phyloP scores from a whole-genome alignment of 208 protist species.

The Strigomonas oncopelti region DNA sequence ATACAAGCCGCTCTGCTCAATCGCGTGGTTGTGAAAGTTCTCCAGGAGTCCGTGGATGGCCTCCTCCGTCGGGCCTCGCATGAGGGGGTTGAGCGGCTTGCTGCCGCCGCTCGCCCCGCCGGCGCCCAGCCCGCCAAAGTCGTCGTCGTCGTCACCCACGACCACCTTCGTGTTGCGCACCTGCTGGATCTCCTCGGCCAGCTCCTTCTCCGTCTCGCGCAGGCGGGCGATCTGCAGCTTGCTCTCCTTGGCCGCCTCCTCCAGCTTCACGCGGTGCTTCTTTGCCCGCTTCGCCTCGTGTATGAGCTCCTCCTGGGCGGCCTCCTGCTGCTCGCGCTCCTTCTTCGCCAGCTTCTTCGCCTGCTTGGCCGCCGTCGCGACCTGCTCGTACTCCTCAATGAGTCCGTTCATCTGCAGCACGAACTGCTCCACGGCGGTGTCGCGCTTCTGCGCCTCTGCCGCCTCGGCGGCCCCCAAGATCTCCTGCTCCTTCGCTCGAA shows the following conservation, averaged over 20 bases:
- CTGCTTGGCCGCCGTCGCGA: constrained; percentile 49
- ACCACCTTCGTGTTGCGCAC: not conserved
- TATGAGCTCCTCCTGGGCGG: constrained; percentile 42
- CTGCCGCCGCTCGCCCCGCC: constrained; percentile 17
- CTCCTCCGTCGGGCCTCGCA: constrained; percentile 29
- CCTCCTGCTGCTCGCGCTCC: constrained; percentile 48
- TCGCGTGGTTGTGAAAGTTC: constrained; percentile 56
- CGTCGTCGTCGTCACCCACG: constrained; percentile 9
- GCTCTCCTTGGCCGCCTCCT: constrained; percentile 42
- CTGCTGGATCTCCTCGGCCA: constrained; percentile 23
- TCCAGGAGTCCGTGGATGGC: constrained; percentile 51
- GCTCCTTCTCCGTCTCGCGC: constrained; percentile 18
- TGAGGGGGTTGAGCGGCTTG: not conserved
- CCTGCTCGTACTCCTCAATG: constrained; percentile 80
- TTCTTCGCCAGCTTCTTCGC: constrained; percentile 77
- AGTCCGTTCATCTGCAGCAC: constrained; percentile 73
- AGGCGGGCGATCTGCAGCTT: constrained; percentile 25
- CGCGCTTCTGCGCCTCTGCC: constrained; percentile 30
- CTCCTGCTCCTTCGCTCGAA: constrained; percentile 48
- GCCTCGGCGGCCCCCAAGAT: constrained; percentile 19
- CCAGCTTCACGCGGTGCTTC: constrained; percentile 65
- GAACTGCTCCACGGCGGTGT: constrained; percentile 55
- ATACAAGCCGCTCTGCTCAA: constrained; percentile 60
- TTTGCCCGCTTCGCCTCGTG: constrained; percentile 82
- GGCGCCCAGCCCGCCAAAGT: constrained; percentile 11